Evolutionary conservation across 2,329 filamentous ascomycete species (phyloP), one percentile per base, ranked within the genome.

Genomic region (Akanthomyces lecanii): DNA sequence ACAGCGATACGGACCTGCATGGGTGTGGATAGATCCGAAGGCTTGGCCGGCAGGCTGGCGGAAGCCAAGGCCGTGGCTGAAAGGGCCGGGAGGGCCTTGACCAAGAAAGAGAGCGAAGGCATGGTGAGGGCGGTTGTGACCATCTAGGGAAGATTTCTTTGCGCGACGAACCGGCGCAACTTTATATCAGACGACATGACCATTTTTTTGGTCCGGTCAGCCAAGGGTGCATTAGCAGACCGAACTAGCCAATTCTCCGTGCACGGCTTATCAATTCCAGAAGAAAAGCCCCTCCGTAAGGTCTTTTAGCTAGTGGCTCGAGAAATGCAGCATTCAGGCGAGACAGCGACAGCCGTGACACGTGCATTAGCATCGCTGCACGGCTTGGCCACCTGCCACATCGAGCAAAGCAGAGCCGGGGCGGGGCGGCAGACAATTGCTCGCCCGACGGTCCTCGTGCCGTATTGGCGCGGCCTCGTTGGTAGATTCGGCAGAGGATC

Each of bases 1-100:
- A 84, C 74, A 21, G 82, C 78, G 60, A 85, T 73, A 5, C 82
- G 80, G 68, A 84, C 81, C 69, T 85, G 82, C 21, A 79, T 75
- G 3, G 82, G 82, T 1, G 82, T 85, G 3, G 81, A 80, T 71
- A 78, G 64, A 66, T 85, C 82, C 1, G 67, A 48, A 1, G 82
- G 82, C 42, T 78, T 78, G 7, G 76, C 55, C 8, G 82, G 82
- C 66, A 77, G 81, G 60, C 73, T 77, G 28, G 63, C 63, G 12
- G 56, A 16, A 60, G 55, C 62, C 47, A 55, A n/a, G 16, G 51
- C 62, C 5, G 48, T 48, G 8, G 50, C 62, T 14, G 62, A 42
- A 25, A 60, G 25, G 11, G 30, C n/a, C 16, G 62, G 48, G 11
- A 60, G 56, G n/a, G 50, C 47, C 50, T 54, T 60, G 62, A 44